phyloP scores from a whole-genome alignment of 805 yeast genomes.

The Candida succiphila region DNA sequence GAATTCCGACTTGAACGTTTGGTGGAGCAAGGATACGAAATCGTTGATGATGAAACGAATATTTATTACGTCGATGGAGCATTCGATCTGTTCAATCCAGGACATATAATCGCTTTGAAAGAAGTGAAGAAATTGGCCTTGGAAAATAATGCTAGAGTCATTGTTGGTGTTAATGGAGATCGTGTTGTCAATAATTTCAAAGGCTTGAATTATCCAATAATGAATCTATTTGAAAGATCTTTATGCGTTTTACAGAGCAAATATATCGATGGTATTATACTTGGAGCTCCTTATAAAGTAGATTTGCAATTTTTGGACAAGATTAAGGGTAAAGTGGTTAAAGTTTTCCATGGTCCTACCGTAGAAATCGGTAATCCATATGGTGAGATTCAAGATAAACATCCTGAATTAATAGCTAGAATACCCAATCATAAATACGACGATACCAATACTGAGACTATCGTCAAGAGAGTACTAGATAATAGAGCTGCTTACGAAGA shows the following conservation, averaged over 20 bases:
- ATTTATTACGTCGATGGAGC: conserved; percentile 66
- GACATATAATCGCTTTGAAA: conserved; percentile 71
- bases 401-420: conserved; percentile 23
- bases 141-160: conserved; percentile 21
- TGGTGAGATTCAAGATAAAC: conserved; percentile 14
- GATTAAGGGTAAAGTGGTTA: conserved; percentile 24
- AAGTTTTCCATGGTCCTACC: conserved; percentile 54
- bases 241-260: conserved; percentile 83
- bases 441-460: conserved; percentile 57
- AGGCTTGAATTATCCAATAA: conserved; percentile 67
- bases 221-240: conserved; percentile 81
- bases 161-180: conserved; percentile 65
- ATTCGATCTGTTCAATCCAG: conserved; percentile 89
- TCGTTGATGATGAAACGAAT: conserved; percentile 9
- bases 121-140: conserved; percentile 31
- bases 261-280: conserved; percentile 68
- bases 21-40: conserved; percentile 23
- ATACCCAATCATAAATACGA: conserved; percentile 49
- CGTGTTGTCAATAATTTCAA: conserved; percentile 39
- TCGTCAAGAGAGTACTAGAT: conserved; percentile 63
- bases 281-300: conserved; percentile 58
- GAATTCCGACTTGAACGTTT: no score
- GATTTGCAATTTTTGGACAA: conserved; percentile 26
- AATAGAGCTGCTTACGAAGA: conserved; percentile 69
- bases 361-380: conserved; percentile 23